Conservation (phyloP, 805 yeast genomes). For the Ogataea allantospora region DNA sequence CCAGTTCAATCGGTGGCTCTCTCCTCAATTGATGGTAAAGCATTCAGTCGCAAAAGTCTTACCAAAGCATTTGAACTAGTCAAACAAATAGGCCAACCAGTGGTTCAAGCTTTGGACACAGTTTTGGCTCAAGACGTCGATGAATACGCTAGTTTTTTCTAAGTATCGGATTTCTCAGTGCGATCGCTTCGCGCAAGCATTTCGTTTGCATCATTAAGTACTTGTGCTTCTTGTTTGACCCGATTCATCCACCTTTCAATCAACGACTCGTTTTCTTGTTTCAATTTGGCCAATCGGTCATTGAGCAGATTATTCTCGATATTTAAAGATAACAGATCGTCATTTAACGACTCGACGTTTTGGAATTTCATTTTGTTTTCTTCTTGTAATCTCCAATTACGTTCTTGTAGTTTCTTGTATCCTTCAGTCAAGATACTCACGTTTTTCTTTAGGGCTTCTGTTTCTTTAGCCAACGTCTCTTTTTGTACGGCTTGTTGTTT, state of each 20-base stretch:
- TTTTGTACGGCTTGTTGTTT: slow-evolving; percentile 12
- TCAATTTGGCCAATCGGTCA: slow-evolving; percentile 32
- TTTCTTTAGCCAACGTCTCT: slow-evolving; percentile 9
- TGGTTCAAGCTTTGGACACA: slow-evolving; percentile 56
- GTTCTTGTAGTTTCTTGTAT: slow-evolving; percentile 23
- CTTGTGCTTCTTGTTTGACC: slow-evolving; percentile 42
- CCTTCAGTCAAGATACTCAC: slow-evolving; percentile 24
- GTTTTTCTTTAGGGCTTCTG: slow-evolving; percentile 17
- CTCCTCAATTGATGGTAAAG: slow-evolving; percentile 50
- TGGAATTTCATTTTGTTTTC: slow-evolving; percentile 40
- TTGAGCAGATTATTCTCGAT: slow-evolving; percentile 48
- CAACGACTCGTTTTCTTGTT: slow-evolving; percentile 38
- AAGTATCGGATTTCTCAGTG: slow-evolving; percentile 18
- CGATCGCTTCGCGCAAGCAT: slow-evolving; percentile 15
- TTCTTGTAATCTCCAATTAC: slow-evolving; percentile 25
- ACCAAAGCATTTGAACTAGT: slow-evolving; percentile 57
- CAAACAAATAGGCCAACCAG: slow-evolving; percentile 56
- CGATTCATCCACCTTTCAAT: slow-evolving; percentile 44
- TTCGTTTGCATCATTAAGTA: slow-evolving; percentile 41
- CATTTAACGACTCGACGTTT: slow-evolving; percentile 48
- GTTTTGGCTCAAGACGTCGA: slow-evolving; percentile 40
- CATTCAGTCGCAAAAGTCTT: slow-evolving; percentile 49
- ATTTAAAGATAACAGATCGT: slow-evolving; percentile 46
- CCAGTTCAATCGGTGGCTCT: slow-evolving; percentile 73
- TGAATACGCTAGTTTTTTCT: slow-evolving; percentile 20